Percentiles rank a stretch among this genome's conserved stretches.
Evolutionary conservation across 345 rosid species (phyloP).

Genomic region (Acer negundo): DNA sequence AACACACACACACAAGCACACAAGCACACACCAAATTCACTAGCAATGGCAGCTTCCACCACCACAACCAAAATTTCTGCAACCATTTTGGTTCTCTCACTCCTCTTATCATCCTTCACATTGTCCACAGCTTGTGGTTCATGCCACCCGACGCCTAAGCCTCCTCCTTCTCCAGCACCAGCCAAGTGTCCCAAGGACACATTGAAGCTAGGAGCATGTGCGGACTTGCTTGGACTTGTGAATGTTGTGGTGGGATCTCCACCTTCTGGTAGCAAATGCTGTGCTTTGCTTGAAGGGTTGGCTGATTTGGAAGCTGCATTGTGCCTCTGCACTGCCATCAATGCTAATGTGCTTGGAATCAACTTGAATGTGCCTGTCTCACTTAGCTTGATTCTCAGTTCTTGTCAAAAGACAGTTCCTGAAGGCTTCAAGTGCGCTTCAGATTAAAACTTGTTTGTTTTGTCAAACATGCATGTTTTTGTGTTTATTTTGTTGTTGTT

Average conservation of each 20-base stretch:
- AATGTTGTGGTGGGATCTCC: constrained; percentile 37
- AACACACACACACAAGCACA: neutral
- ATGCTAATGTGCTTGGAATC: constrained; percentile 58
- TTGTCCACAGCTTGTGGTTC: constrained; percentile 33
- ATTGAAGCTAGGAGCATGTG: constrained; percentile 54
- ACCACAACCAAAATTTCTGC: neutral
- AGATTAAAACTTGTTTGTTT: too few species aligned
- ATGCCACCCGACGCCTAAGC: constrained; percentile 25
- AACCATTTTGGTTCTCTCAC: constrained; percentile 30
- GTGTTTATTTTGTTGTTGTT: neutral
- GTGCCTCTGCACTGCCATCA: constrained; percentile 63
- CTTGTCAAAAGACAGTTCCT: constrained; percentile 48
- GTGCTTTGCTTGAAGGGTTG: constrained; percentile 47
- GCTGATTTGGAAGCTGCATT: constrained; percentile 52
- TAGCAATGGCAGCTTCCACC: constrained; percentile 44
- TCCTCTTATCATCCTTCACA: constrained; percentile 36
- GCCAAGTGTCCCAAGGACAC: constrained; percentile 44
- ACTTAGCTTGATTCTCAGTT: constrained; percentile 40
- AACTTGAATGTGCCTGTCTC: constrained; percentile 44
- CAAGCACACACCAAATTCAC: neutral
- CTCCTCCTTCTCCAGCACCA: constrained; percentile 9
- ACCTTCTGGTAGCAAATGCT: constrained; percentile 42
- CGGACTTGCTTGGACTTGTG: constrained; percentile 46
- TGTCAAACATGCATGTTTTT: neutral
- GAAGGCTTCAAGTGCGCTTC: constrained; percentile 47